phyloP scores from a whole-genome alignment of 2,329 filamentous ascomycete species.

The Aspergillus proliferans region DNA sequence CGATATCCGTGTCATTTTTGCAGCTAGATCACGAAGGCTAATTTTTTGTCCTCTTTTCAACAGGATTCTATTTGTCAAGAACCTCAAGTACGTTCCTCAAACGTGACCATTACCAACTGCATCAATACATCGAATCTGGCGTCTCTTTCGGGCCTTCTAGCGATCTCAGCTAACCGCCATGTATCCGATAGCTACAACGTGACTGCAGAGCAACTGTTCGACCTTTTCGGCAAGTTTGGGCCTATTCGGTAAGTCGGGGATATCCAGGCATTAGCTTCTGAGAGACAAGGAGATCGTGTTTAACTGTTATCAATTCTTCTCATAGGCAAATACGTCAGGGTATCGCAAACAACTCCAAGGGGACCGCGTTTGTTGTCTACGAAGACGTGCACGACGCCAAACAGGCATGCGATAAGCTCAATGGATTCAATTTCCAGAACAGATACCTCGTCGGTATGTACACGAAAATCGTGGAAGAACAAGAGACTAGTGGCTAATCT shows the following conservation, averaged over 20 bases:
- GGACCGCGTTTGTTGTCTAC: slow-evolving; percentile 98
- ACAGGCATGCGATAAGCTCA: slow-evolving; percentile 97
- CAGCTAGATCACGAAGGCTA: not conserved
- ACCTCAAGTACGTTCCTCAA: slow-evolving; percentile 68
- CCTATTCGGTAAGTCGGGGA: slow-evolving; percentile 69
- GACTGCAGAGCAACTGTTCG: slow-evolving; percentile 93
- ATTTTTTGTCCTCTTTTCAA: slow-evolving; percentile 2
- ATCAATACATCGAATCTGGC: not conserved
- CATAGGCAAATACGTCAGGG: slow-evolving; percentile 93
- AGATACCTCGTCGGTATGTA: slow-evolving; percentile 92
- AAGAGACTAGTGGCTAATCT: slow-evolving; percentile 20
- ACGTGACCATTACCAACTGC: slow-evolving; percentile 1
- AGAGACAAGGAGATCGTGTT: not conserved
- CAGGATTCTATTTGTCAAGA: slow-evolving; percentile 99
- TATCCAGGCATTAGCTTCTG: slow-evolving; percentile 3
- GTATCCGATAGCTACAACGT: slow-evolving; percentile 78
- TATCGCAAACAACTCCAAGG: slow-evolving; percentile 94
- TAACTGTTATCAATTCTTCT: slow-evolving; percentile 8
- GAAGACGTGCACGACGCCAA: slow-evolving; percentile 99
- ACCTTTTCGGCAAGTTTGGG: slow-evolving; percentile 96
- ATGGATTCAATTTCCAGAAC: slow-evolving; percentile 99
- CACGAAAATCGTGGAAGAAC: not conserved
- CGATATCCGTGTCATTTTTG: not conserved
- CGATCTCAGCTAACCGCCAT: slow-evolving; percentile 8
- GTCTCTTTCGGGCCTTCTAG: not conserved